Evolutionary conservation across 2,329 filamentous ascomycete species (phyloP).

Genomic region (Fusarium irregulare): DNA sequence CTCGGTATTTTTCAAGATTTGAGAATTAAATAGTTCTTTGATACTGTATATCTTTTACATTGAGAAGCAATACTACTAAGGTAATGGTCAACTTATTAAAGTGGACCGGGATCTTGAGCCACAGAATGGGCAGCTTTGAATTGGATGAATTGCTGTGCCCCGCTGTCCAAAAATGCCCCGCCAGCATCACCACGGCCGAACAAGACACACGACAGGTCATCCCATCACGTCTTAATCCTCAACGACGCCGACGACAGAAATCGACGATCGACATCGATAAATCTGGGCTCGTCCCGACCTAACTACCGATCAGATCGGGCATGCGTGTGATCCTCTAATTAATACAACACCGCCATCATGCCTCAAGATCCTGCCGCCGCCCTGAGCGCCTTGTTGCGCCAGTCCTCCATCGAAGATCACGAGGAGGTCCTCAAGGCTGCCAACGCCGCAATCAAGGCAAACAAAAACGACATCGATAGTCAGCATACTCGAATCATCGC

Average conservation of each 20-base stretch:
- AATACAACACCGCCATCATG: constrained; percentile 47
- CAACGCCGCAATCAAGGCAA: constrained; percentile 70
- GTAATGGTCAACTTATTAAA: background rate
- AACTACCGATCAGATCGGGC: constrained; percentile 11
- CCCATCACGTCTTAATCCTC: constrained; percentile 10
- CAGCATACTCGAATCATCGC: constrained; percentile 79
- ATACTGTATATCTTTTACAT: too few species aligned
- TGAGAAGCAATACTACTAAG: too few species aligned
- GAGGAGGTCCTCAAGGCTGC: constrained; percentile 76
- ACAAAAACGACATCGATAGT: constrained; percentile 68
- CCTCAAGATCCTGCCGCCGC: constrained; percentile 60
- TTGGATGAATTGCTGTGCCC: constrained; percentile 42
- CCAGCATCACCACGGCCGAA: constrained; percentile 37
- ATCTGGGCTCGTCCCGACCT: background rate
- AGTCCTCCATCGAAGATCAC: constrained; percentile 73
- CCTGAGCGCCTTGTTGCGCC: constrained; percentile 66
- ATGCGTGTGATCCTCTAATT: constrained; percentile 42
- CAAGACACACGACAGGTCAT: constrained; percentile 36
- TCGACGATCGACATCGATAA: background rate
- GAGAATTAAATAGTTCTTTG: background rate
- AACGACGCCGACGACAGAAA: constrained; percentile 14
- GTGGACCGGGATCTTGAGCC: constrained; percentile 6
- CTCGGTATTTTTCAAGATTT: background rate
- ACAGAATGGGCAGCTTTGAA: constrained; percentile 30
- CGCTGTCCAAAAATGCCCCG: constrained; percentile 48